phyloP scores from a whole-genome alignment of 257 asterid genomes.

The Solanum rostratum region DNA sequence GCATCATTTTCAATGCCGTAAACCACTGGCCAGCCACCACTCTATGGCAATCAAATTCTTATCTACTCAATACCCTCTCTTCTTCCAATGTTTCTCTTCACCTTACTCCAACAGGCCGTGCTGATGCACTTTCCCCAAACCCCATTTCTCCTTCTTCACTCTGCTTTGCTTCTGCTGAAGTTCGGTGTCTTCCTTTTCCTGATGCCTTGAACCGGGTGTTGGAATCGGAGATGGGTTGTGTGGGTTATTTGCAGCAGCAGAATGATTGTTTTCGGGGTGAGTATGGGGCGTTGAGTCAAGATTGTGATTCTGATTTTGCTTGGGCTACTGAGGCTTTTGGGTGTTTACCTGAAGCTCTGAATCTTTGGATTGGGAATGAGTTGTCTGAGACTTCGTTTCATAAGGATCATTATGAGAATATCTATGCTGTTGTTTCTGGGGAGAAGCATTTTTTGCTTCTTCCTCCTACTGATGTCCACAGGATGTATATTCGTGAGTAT shows the following conservation, averaged over 20 bases:
- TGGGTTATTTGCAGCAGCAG: constrained; percentile 87
- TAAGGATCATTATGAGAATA: constrained; percentile 86
- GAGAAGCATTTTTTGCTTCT: constrained; percentile 71
- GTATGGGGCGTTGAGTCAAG: constrained; percentile 43
- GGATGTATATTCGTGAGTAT: constrained; percentile 68
- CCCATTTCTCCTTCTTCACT: constrained; percentile 35
- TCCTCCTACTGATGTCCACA: constrained; percentile 85
- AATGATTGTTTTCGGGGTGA: constrained; percentile 80
- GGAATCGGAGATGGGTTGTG: constrained; percentile 16
- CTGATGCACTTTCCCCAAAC: constrained; percentile 57
- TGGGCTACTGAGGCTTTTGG: constrained; percentile 88
- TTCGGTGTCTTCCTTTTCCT: constrained; percentile 36
- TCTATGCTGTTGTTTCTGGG: constrained; percentile 69
- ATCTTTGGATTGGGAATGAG: constrained; percentile 73
- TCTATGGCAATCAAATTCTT: constrained; percentile 48
- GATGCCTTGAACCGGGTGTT: constrained; percentile 43
- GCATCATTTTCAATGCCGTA: constrained; percentile 68
- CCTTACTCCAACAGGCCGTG: constrained; percentile 80
- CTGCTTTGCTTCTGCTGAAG: constrained; percentile 80
- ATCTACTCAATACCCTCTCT: constrained; percentile 56
- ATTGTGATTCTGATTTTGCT: constrained; percentile 46
- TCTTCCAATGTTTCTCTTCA: constrained; percentile 68
- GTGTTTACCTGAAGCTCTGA: constrained; percentile 78
- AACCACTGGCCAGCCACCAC: constrained; percentile 75
- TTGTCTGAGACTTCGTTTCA: constrained; percentile 72